These are phyloP conservation scores for Colletotrichum sublineola DNA, from an alignment of 2,329 filamentous ascomycete genomes.

Conservation along the genomic window DNA sequence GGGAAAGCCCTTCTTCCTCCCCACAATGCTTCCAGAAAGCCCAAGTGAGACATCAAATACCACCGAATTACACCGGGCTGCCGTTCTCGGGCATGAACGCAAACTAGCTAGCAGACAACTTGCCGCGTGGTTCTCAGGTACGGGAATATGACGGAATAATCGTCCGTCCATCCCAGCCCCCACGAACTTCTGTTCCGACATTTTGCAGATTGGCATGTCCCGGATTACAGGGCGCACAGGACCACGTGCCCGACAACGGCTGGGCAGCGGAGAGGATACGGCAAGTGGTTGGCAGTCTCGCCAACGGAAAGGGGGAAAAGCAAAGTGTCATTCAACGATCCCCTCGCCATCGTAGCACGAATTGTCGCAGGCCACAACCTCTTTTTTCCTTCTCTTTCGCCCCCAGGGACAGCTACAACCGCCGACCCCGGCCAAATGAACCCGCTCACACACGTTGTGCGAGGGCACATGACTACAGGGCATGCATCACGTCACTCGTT, in stretches of 20 bases:
- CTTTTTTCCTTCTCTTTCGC: neutral
- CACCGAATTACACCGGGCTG: neutral
- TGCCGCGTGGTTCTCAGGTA: neutral
- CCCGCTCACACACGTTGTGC: conserved; percentile 25
- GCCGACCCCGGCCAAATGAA: conserved; percentile 6
- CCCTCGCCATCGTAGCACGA: conserved; percentile 33
- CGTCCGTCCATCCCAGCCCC: conserved; percentile 5
- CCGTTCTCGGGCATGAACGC: conserved; percentile 4
- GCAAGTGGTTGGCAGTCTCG: neutral
- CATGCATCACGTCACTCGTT: conserved; percentile 29
- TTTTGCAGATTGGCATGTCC: conserved; percentile 13
- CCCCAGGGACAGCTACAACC: conserved; percentile 4
- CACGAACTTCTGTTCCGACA: conserved; percentile 1
- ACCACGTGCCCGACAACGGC: conserved; percentile 32
- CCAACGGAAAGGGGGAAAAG: neutral
- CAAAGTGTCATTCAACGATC: conserved; percentile 13
- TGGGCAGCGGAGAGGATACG: neutral
- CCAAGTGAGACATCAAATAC: conserved; percentile 15
- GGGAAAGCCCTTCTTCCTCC: neutral
- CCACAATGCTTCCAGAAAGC: conserved; percentile 14
- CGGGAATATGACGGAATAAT: neutral
- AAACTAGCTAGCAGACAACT: neutral
- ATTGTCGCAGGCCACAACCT: conserved; percentile 11
- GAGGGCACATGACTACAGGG: conserved; percentile 35
- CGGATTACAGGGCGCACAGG: conserved; percentile 10